Evolutionary conservation across 1,284 basidiomycete genomes (phyloP).

Genomic region (Ganoderma lucidum): DNA sequence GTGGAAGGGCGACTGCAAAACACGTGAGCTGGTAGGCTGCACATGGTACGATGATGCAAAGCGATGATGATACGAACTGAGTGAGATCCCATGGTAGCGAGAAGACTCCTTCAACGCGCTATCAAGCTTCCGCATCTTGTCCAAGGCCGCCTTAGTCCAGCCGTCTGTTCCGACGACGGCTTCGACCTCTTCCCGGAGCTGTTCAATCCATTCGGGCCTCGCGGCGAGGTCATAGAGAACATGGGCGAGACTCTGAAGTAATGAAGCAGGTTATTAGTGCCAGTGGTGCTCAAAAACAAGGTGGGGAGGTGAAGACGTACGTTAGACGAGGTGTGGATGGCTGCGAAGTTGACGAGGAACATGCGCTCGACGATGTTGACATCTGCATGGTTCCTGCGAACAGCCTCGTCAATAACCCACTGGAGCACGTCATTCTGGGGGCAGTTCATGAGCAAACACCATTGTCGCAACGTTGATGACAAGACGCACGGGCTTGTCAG

Average conservation of each 20-base stretch:
- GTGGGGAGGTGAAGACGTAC: slow-evolving; percentile 25
- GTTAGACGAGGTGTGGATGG: slow-evolving; percentile 43
- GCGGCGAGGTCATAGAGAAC: slow-evolving; percentile 52
- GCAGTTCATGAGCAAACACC: neutral
- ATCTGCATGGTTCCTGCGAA: slow-evolving; percentile 17
- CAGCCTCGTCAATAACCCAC: slow-evolving; percentile 39
- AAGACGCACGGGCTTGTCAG: slow-evolving; percentile 37
- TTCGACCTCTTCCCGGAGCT: slow-evolving; percentile 56
- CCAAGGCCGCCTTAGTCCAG: slow-evolving; percentile 53
- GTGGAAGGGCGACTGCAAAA: slow-evolving; percentile 26
- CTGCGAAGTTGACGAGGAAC: slow-evolving; percentile 42
- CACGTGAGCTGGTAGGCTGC: neutral
- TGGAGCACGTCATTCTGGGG: slow-evolving; percentile 38
- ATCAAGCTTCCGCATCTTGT: slow-evolving; percentile 58
- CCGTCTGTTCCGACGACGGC: slow-evolving; percentile 46
- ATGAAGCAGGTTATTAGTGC: neutral
- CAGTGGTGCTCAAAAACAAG: too few species aligned
- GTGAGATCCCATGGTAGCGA: slow-evolving; percentile 43
- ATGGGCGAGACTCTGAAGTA: slow-evolving; percentile 45
- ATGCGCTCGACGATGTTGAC: slow-evolving; percentile 36
- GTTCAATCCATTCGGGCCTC: slow-evolving; percentile 47
- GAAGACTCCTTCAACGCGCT: slow-evolving; percentile 60
- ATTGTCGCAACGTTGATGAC: neutral
- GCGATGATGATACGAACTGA: slow-evolving; percentile 24
- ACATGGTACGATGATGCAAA: neutral